A percentile compares a stretch with the other conserved stretches of the same genome.
Conservation (phyloP, 2,329 filamentous ascomycete species). For the Ophiocordyceps polyrhachis-furcata region DNA sequence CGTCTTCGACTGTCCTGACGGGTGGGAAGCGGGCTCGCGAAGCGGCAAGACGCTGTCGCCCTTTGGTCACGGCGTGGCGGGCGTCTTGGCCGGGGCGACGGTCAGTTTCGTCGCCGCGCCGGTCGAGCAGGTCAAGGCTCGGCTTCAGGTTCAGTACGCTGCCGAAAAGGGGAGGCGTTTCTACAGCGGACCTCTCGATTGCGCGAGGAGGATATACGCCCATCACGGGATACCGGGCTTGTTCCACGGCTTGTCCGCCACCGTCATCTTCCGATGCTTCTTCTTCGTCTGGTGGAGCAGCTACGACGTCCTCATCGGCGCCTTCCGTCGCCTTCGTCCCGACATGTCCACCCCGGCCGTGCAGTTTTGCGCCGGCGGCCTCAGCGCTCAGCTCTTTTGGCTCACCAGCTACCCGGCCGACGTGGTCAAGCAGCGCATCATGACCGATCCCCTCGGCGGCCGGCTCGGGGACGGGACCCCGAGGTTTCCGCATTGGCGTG, state of each 20-base stretch:
- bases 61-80: conserved; percentile 72
- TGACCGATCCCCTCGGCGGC: conserved; percentile 80
- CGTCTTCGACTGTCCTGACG: conserved; percentile 39
- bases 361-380: conserved; percentile 93
- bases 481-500: conserved; percentile 56
- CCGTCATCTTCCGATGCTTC: conserved; percentile 73
- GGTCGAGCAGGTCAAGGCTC: conserved; percentile 87
- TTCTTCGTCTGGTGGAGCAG: conserved; percentile 99
- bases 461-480: conserved; percentile 45
- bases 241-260: conserved; percentile 72
- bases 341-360: conserved; percentile 55
- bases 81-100: conserved; percentile 70
- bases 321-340: conserved; percentile 44
- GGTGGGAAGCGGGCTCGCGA: conserved; percentile 1
- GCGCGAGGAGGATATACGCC: conserved; percentile 48
- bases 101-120: conserved; percentile 87
- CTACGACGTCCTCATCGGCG: conserved; percentile 67
- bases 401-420: conserved; percentile 79
- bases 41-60: conserved; percentile 24
- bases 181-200: conserved; percentile 80
- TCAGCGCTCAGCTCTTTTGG: conserved; percentile 93
- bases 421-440: conserved; percentile 88
- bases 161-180: conserved; percentile 57
- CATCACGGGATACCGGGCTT: conserved; percentile 61
- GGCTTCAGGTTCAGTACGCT: conserved; percentile 85